These are phyloP conservation scores for Leccinum huronense DNA, from an alignment of 1,284 basidiomycete species.

Conservation along the genomic window DNA sequence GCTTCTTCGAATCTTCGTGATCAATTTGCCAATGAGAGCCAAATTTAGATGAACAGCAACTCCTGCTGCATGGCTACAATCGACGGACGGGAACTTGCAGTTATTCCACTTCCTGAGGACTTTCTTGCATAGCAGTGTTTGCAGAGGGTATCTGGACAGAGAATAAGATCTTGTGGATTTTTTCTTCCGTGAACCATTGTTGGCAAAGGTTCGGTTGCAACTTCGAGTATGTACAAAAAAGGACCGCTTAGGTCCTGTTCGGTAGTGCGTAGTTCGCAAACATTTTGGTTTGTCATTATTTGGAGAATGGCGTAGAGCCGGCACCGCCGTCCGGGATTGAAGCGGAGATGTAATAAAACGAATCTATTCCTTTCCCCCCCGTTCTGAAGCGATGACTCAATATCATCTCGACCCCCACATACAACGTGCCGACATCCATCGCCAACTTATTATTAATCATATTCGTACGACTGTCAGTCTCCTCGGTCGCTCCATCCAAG, in stretches of 20 bases:
- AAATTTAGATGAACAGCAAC: background rate
- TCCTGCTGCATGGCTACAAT: background rate
- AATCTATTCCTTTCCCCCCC: background rate
- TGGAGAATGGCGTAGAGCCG: background rate
- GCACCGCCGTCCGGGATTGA: background rate
- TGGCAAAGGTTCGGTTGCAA: no score
- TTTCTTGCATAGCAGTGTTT: no score
- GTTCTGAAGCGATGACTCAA: background rate
- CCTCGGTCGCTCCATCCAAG: background rate
- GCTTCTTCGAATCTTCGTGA: background rate
- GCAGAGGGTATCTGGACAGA: no score
- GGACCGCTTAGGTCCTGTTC: no score
- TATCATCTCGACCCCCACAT: background rate
- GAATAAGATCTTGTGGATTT: no score
- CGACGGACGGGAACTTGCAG: background rate
- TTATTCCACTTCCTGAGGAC: no score
- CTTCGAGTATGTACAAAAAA: no score
- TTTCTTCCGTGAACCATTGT: no score
- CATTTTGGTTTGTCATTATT: background rate
- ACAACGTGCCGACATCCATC: background rate
- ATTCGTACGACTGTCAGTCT: background rate
- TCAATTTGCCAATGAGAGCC: background rate
- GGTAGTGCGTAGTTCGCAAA: background rate
- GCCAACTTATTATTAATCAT: background rate
- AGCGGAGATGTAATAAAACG: background rate